phyloP scores from a whole-genome alignment of 169 alveolate species.

The Cryptosporidium felis region DNA sequence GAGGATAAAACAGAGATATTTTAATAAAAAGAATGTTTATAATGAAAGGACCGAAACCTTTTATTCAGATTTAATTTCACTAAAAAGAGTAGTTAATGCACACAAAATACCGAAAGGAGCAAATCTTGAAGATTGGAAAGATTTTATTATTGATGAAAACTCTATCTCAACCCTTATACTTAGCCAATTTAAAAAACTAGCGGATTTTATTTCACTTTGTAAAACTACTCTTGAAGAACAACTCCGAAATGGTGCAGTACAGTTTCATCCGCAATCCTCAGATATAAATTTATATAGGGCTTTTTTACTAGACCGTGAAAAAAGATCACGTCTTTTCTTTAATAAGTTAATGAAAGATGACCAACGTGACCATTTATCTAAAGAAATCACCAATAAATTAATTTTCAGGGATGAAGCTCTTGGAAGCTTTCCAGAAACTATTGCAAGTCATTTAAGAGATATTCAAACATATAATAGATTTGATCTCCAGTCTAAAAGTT shows the following conservation, averaged over 20 bases:
- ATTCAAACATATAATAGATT: background rate
- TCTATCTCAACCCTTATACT: conserved; percentile 20
- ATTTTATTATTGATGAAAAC: conserved; percentile 18
- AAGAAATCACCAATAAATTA: conserved; percentile 17
- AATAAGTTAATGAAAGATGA: conserved; percentile 22
- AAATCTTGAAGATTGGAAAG: conserved; percentile 22
- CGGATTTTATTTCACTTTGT: background rate
- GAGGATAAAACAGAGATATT: conserved; percentile 1
- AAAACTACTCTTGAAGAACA: background rate
- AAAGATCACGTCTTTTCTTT: background rate
- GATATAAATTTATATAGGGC: background rate
- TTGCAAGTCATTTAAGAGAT: conserved; percentile 2
- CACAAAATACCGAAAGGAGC: conserved; percentile 58
- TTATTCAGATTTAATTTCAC: background rate
- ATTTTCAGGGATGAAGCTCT: conserved; percentile 24
- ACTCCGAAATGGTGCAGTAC: background rate
- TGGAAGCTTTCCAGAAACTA: background rate
- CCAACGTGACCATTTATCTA: background rate
- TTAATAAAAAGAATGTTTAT: background rate
- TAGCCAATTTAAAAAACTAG: background rate
- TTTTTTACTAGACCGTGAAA: background rate
- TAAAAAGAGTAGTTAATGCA: conserved; percentile 4
- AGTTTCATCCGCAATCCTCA: conserved; percentile 2
- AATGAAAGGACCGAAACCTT: background rate
- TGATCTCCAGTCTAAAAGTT: conserved; percentile 41